These are phyloP conservation scores for Paraleonurus japonicus DNA, from an alignment of 257 asterid species.

Conservation along the genomic window DNA sequence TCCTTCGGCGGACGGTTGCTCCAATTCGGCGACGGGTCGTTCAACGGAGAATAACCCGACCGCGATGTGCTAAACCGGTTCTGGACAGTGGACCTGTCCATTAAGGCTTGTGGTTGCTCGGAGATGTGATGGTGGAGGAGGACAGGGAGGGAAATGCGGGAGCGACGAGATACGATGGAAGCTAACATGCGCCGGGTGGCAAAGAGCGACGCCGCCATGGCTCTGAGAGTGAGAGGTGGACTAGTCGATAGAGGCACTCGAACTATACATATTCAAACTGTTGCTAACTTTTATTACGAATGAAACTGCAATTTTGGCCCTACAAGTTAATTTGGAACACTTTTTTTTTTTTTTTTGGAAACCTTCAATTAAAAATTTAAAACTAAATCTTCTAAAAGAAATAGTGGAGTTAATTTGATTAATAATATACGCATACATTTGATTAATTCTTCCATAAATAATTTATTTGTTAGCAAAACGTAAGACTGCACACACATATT, in stretches of 20 bases:
- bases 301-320: neutral
- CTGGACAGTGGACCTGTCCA: slow-evolving; percentile 24
- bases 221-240: neutral
- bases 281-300: neutral
- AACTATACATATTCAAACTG: neutral
- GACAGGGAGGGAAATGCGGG: slow-evolving; percentile 42
- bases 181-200: slow-evolving; percentile 73
- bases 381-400: too few species aligned
- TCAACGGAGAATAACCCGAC: slow-evolving; percentile 80
- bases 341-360: too few species aligned
- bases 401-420: too few species aligned
- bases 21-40: slow-evolving; percentile 97
- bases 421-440: too few species aligned
- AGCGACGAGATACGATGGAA: slow-evolving; percentile 47
- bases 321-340: too few species aligned
- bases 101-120: slow-evolving; percentile 15
- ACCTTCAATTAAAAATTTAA: too few species aligned
- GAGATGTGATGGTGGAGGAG: slow-evolving; percentile 29
- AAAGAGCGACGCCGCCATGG: slow-evolving; percentile 55
- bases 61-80: slow-evolving; percentile 60
- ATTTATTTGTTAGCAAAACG: too few species aligned
- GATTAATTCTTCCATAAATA: too few species aligned
- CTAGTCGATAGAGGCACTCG: neutral
- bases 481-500: too few species aligned
- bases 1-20: slow-evolving; percentile 96